These are phyloP conservation scores for Candida nitratophila DNA, from an alignment of 805 yeast genomes.

Conservation along the genomic window DNA sequence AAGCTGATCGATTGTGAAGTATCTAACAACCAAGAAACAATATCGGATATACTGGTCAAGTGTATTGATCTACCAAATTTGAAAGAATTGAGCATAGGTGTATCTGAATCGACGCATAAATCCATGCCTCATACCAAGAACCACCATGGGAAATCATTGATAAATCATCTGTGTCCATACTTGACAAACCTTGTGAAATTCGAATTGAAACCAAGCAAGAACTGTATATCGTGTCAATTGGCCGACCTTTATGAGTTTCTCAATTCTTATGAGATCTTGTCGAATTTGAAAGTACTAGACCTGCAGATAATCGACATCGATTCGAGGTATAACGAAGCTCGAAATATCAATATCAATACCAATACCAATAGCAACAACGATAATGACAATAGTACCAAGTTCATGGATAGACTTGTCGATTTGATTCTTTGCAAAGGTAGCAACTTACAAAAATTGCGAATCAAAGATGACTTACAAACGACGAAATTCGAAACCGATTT, in stretches of 20 bases:
- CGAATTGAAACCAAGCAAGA: slow-evolving; percentile 18
- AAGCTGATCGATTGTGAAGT: slow-evolving; percentile 18
- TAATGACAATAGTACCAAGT: no score
- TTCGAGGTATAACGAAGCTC: no score
- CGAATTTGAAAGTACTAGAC: not conserved
- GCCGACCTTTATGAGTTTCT: not conserved
- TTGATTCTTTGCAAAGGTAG: no score
- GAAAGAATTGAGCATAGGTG: slow-evolving; percentile 9
- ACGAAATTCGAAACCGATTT: no score
- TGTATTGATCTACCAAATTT: slow-evolving; percentile 7
- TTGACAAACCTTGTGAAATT: slow-evolving; percentile 12
- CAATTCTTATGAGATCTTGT: not conserved
- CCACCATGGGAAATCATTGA: slow-evolving; percentile 10
- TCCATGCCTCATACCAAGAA: slow-evolving; percentile 1
- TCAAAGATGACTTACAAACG: no score
- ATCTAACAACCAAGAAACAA: slow-evolving; percentile 10
- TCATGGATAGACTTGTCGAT: no score
- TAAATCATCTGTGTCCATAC: slow-evolving; percentile 11
- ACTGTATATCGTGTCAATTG: slow-evolving; percentile 20
- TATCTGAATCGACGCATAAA: slow-evolving; percentile 20
- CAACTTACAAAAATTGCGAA: no score
- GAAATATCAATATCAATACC: no score
- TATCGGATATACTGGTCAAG: slow-evolving; percentile 3
- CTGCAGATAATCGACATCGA: no score
- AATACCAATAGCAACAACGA: no score